Conservation (phyloP, 148 eudicot genomes). For the Spergularia bocconei region DNA sequence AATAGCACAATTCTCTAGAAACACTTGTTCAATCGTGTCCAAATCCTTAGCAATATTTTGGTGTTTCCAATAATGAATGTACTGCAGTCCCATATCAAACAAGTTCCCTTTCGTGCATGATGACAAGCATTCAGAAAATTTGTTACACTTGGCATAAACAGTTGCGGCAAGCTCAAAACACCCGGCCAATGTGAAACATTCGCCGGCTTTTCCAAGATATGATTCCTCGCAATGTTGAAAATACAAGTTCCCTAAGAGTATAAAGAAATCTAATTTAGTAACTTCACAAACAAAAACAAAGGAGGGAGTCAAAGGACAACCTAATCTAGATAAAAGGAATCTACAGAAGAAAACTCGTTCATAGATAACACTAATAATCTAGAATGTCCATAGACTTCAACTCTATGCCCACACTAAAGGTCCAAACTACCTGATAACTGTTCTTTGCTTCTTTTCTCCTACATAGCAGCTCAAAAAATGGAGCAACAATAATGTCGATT, state of each 20-base stretch:
- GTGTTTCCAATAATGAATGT: constrained; percentile 57
- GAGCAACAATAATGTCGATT: no score
- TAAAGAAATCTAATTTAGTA: not conserved
- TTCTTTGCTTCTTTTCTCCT: no score
- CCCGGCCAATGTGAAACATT: constrained; percentile 61
- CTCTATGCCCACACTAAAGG: no score
- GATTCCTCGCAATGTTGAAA: constrained; percentile 42
- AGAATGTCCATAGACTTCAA: no score
- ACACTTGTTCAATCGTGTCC: constrained; percentile 45
- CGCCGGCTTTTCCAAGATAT: constrained; percentile 48
- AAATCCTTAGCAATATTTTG: constrained; percentile 31
- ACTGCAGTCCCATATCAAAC: constrained; percentile 54
- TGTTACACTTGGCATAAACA: constrained; percentile 53
- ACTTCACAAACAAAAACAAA: not conserved
- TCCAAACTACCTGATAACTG: no score
- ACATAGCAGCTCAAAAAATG: no score
- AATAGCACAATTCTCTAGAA: constrained; percentile 59
- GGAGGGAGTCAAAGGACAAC: not conserved
- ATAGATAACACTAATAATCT: no score
- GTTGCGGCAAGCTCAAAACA: constrained; percentile 53
- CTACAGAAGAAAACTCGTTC: no score
- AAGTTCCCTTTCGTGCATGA: constrained; percentile 54
- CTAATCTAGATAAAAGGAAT: not conserved
- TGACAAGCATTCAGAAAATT: constrained; percentile 50
- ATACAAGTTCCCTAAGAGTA: constrained; percentile 52